A percentile compares a stretch with the other conserved stretches of the same genome.
phyloP scores from a whole-genome alignment of 805 yeast species.

The Kluyveromyces wickerhamii region DNA sequence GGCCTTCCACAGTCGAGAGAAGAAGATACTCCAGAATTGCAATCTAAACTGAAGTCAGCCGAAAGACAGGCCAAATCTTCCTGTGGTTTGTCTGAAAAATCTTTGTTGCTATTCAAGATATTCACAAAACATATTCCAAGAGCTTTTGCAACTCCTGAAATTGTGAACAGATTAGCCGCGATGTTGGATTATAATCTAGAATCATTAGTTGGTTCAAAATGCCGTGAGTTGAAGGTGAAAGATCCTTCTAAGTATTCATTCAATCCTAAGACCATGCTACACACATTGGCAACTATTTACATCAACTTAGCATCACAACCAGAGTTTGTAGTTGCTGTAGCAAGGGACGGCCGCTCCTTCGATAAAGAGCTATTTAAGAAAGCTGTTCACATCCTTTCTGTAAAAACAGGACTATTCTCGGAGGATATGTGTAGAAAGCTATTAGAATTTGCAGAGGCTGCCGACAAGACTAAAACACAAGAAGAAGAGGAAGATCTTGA shows the following conservation, averaged over 20 bases:
- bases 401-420: constrained; percentile 45
- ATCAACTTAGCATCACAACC: constrained; percentile 58
- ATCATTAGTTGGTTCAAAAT: constrained; percentile 92
- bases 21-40: constrained; percentile 56
- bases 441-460: constrained; percentile 51
- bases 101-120: constrained; percentile 67
- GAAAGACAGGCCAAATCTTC: constrained; percentile 76
- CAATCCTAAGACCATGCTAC: constrained; percentile 65
- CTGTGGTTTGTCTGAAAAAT: constrained; percentile 75
- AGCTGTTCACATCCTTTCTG: constrained; percentile 58
- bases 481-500: constrained; percentile 83
- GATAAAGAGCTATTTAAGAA: constrained; percentile 54
- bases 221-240: constrained; percentile 77
- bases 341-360: constrained; percentile 90
- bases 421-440: constrained; percentile 46
- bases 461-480: constrained; percentile 47
- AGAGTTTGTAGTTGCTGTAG: constrained; percentile 70
- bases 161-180: constrained; percentile 89
- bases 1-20: constrained; percentile 31
- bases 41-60: constrained; percentile 46
- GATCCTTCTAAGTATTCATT: constrained; percentile 79
- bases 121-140: constrained; percentile 82
- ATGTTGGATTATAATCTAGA: constrained; percentile 90
- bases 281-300: constrained; percentile 66
- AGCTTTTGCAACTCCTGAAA: constrained; percentile 80